Evolutionary conservation across 352 stramenopile genomes (phyloP).

Genomic region (Globisporangium irregulare): DNA sequence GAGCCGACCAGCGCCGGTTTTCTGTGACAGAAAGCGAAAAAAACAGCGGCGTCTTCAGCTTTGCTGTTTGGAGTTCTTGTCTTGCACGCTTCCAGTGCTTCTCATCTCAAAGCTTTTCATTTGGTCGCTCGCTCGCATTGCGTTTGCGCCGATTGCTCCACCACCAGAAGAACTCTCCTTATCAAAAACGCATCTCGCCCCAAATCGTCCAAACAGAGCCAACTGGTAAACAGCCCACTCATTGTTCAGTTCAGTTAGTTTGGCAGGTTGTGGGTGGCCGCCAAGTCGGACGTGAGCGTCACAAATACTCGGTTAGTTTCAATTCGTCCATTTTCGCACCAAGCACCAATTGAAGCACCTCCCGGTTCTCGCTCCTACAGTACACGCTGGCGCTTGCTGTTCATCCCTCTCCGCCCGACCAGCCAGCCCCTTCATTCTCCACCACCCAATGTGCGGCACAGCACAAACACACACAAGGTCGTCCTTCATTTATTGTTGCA

Average conservation of each 20-base stretch:
- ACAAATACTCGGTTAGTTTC: not conserved
- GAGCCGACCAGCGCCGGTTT: not conserved
- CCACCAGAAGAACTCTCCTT: not conserved
- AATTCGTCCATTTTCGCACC: not conserved
- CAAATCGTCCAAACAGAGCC: not conserved
- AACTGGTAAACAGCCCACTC: slow-evolving; percentile 2
- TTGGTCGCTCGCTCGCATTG: not conserved
- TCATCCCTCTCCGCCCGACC: not conserved
- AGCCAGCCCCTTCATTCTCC: slow-evolving; percentile 1
- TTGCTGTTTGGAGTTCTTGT: not conserved
- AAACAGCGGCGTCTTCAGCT: not conserved
- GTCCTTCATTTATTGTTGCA: not conserved
- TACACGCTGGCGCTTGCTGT: not conserved
- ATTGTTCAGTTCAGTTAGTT: not conserved
- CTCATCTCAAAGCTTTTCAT: not conserved
- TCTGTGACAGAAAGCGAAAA: not conserved
- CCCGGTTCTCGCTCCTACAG: not conserved
- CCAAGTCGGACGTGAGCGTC: slow-evolving; percentile 4
- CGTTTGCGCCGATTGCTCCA: slow-evolving; percentile 1
- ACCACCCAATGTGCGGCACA: not conserved
- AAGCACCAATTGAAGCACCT: not conserved
- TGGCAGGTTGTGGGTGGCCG: not conserved
- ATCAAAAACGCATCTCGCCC: not conserved
- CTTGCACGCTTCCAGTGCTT: not conserved
- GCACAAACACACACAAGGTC: not conserved